Evolutionary conservation across 2,329 filamentous ascomycete species (phyloP).

Genomic region (Hymenoscyphus linearis): DNA sequence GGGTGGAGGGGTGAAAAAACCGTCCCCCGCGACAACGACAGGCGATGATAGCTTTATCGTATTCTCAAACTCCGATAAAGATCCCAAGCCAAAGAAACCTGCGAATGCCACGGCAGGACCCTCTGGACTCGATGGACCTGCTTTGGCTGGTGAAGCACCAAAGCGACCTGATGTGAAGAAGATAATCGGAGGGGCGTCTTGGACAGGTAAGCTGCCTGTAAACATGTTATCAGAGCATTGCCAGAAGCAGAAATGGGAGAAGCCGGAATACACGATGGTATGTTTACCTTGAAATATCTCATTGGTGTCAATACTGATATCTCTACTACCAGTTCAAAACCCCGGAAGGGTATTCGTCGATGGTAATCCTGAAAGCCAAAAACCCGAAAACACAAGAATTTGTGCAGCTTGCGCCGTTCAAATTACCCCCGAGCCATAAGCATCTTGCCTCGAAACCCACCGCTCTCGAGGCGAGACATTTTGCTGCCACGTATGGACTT

Average conservation of each 20-base stretch:
- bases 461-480: conserved; percentile 85
- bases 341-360: conserved; percentile 69
- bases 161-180: conserved; percentile 61
- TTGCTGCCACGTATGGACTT: conserved; percentile 84
- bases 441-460: conserved; percentile 72
- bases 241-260: conserved; percentile 93
- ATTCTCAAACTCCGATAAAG: conserved; percentile 54
- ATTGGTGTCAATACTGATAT: not conserved
- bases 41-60: conserved; percentile 50
- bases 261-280: conserved; percentile 83
- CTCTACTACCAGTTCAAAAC: conserved; percentile 50
- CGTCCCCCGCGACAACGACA: conserved; percentile 22
- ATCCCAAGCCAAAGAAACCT: conserved; percentile 33
- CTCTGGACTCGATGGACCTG: conserved; percentile 23
- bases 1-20: conserved; percentile 27
- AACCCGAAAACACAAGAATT: conserved; percentile 81
- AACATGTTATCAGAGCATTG: conserved; percentile 92
- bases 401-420: conserved; percentile 72
- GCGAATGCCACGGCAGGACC: conserved; percentile 12
- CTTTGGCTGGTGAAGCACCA: conserved; percentile 28
- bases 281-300: conserved; percentile 16
- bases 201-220: conserved; percentile 95
- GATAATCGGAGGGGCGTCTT: conserved; percentile 88
- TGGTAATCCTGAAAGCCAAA: conserved; percentile 69
- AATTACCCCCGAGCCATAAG: conserved; percentile 70